Conservation (phyloP, 768 basidiomycete species). For the Collybia mongolica region DNA sequence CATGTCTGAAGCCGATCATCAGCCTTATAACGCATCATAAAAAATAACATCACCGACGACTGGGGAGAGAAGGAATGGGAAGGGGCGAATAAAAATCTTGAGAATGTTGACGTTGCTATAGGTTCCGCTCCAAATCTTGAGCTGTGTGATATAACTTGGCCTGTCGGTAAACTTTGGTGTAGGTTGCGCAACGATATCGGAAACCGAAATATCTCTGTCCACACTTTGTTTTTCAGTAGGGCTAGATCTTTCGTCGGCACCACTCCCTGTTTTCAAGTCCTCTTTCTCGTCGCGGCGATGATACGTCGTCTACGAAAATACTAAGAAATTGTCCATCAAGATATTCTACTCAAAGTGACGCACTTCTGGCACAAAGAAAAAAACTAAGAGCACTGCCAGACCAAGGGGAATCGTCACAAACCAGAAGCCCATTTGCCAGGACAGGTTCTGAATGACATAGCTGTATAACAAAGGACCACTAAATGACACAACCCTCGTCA, state of each 20-base stretch:
- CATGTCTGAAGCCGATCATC: constrained; percentile 21
- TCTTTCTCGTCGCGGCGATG: constrained; percentile 6
- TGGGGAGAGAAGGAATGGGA: constrained; percentile 41
- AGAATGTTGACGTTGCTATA: constrained; percentile 32
- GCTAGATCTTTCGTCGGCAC: constrained; percentile 1
- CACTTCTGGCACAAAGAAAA: constrained; percentile 45
- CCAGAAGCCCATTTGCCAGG: constrained; percentile 48
- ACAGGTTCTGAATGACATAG: constrained; percentile 41
- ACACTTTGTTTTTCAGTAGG: constrained; percentile 12
- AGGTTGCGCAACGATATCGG: constrained; percentile 1
- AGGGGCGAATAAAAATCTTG: constrained; percentile 36
- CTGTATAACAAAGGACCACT: constrained; percentile 44
- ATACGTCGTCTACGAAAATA: constrained; percentile 31
- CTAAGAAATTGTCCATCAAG: neutral
- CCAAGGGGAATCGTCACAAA: constrained; percentile 43
- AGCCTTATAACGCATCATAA: too few relatives aligned
- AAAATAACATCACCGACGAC: constrained; percentile 25
- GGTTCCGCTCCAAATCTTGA: constrained; percentile 35
- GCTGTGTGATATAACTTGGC: constrained; percentile 30
- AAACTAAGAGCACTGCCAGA: constrained; percentile 31
- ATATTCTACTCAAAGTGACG: too few relatives aligned
- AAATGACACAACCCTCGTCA: neutral
- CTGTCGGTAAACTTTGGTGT: constrained; percentile 4
- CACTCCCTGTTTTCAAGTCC: neutral
- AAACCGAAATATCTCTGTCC: constrained; percentile 5